Evolutionary conservation across 345 rosid species (phyloP).

Genomic region (Arabis alpina): DNA sequence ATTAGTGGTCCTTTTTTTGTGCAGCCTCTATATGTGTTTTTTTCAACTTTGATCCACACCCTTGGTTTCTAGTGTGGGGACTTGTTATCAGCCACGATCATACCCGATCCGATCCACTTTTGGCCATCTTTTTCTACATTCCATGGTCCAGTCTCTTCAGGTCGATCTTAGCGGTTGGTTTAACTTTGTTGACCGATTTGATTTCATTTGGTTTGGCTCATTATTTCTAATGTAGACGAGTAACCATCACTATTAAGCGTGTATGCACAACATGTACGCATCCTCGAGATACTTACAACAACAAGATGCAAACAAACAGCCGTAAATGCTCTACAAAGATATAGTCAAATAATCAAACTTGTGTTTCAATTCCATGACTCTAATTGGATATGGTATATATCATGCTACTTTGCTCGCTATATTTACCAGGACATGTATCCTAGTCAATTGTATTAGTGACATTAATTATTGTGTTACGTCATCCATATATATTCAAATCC

Average conservation of each 20-base stretch:
- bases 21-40: slow-evolving; percentile 31
- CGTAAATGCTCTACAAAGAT: slow-evolving; percentile 28
- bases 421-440: not conserved
- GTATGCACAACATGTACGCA: slow-evolving; percentile 30
- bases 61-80: slow-evolving; percentile 46
- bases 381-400: slow-evolving; percentile 8
- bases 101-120: slow-evolving; percentile 31
- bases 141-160: slow-evolving; percentile 41
- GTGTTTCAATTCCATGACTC: slow-evolving; percentile 20
- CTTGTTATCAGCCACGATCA: slow-evolving; percentile 38
- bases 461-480: not conserved
- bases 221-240: slow-evolving; percentile 26
- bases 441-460: not conserved
- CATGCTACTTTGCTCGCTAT: slow-evolving; percentile 5
- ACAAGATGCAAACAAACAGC: slow-evolving; percentile 44
- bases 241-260: slow-evolving; percentile 37
- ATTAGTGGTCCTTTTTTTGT: slow-evolving; percentile 37
- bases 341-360: slow-evolving; percentile 28
- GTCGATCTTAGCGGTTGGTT: slow-evolving; percentile 42
- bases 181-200: slow-evolving; percentile 31
- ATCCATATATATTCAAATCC: not conserved
- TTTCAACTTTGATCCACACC: slow-evolving; percentile 46
- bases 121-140: slow-evolving; percentile 44
- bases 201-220: slow-evolving; percentile 19
- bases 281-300: slow-evolving; percentile 39